Percentiles rank a stretch among this genome's conserved stretches.
Conservation (phyloP, 495 filamentous ascomycete genomes). For the Penicillium paradoxum region DNA sequence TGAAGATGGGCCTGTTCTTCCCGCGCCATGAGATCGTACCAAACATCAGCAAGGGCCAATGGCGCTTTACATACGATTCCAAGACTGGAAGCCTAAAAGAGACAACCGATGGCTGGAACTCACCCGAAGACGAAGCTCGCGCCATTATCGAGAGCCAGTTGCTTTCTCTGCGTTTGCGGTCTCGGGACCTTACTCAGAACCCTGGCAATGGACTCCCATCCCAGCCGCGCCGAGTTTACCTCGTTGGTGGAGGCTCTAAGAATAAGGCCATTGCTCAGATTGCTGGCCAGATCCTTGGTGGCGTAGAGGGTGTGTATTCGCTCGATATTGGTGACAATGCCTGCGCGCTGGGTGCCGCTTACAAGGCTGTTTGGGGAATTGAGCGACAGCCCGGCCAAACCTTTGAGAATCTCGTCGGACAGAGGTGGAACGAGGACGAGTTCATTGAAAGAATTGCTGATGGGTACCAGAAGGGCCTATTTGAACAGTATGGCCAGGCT, state of each 20-base stretch:
- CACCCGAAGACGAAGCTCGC: slow-evolving; percentile 66
- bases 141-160: slow-evolving; percentile 92
- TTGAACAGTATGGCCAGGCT: slow-evolving; percentile 68
- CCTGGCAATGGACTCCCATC: slow-evolving; percentile 56
- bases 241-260: slow-evolving; percentile 84
- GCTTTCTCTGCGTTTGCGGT: slow-evolving; percentile 81
- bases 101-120: slow-evolving; percentile 43
- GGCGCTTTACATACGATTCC: slow-evolving; percentile 67
- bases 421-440: slow-evolving; percentile 77
- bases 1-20: slow-evolving; percentile 89
- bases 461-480: slow-evolving; percentile 71
- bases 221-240: slow-evolving; percentile 85
- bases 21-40: slow-evolving; percentile 94
- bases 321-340: slow-evolving; percentile 95
- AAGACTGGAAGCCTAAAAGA: slow-evolving; percentile 40
- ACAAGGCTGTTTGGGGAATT: slow-evolving; percentile 90
- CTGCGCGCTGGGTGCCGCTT: slow-evolving; percentile 91
- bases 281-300: slow-evolving; percentile 81
- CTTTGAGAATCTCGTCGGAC: slow-evolving; percentile 81
- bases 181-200: slow-evolving; percentile 63
- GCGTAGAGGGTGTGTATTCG: slow-evolving; percentile 81
- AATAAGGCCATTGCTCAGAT: slow-evolving; percentile 82
- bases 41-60: slow-evolving; percentile 75
- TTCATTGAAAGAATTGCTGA: slow-evolving; percentile 76
- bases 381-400: slow-evolving; percentile 64